Evolutionary conservation across 2,329 filamentous ascomycete genomes (phyloP).

Genomic region (Beauveria asiatica): DNA sequence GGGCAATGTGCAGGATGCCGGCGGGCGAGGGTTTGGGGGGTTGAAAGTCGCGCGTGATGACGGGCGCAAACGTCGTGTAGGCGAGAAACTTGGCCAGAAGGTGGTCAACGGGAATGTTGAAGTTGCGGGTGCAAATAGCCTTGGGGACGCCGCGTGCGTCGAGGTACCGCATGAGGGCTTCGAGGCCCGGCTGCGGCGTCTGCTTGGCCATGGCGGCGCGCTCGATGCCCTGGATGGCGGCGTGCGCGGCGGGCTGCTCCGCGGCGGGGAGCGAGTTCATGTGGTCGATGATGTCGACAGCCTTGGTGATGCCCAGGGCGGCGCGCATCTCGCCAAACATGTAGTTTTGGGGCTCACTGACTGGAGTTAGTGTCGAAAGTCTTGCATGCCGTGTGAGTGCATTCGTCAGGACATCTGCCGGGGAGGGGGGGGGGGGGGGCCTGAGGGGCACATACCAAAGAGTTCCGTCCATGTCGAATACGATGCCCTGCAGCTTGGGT

Average conservation of each 20-base stretch:
- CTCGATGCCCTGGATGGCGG: conserved; percentile 72
- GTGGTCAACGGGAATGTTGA: conserved; percentile 69
- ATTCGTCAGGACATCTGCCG: too few relatives aligned
- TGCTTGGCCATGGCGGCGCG: conserved; percentile 71
- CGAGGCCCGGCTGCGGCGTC: conserved; percentile 71
- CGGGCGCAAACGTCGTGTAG: conserved; percentile 60
- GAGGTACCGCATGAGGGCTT: conserved; percentile 73
- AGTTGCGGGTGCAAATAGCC: conserved; percentile 91
- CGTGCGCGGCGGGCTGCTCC: conserved; percentile 55
- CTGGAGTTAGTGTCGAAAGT: not conserved
- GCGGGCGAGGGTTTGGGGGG: conserved; percentile 84
- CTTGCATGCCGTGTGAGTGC: conserved; percentile 5
- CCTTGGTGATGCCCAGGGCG: conserved; percentile 63
- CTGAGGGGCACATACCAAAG: conserved; percentile 53
- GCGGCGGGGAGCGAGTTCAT: conserved; percentile 62
- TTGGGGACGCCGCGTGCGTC: conserved; percentile 52
- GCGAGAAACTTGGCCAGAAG: conserved; percentile 68
- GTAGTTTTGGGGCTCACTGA: conserved; percentile 80
- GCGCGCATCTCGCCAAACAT: conserved; percentile 88
- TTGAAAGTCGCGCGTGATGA: conserved; percentile 75
- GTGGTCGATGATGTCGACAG: conserved; percentile 80
- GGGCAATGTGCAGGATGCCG: conserved; percentile 78
- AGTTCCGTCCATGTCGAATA: conserved; percentile 95
- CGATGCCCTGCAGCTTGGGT: conserved; percentile 47
- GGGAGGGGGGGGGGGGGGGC: not conserved